Conservation (phyloP, 345 rosid genomes). For the Barbarea vulgaris region DNA sequence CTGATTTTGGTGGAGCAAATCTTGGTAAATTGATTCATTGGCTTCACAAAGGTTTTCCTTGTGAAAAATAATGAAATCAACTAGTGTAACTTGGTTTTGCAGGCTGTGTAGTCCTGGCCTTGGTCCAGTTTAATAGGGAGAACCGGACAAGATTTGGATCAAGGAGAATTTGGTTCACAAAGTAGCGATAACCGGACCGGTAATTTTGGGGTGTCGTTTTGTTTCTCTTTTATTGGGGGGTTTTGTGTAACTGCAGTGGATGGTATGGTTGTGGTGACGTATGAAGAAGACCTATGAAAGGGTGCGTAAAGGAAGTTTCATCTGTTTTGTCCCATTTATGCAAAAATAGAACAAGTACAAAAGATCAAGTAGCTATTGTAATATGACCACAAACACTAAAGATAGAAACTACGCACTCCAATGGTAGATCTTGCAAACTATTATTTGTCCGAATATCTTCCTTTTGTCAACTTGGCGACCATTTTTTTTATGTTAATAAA, state of each 20-base stretch:
- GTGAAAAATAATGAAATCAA: not conserved
- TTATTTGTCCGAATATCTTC: not conserved
- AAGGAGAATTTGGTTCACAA: not conserved
- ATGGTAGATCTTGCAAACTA: not conserved
- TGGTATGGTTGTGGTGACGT: not conserved
- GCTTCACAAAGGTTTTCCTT: not conserved
- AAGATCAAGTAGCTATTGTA: not conserved
- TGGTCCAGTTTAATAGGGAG: not conserved
- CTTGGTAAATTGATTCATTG: conserved; percentile 9
- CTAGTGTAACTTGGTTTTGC: conserved; percentile 10
- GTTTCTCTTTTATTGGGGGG: not conserved
- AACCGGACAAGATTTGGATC: not conserved
- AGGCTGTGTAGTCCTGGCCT: conserved; percentile 5
- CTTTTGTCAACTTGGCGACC: not conserved
- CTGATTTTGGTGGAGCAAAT: not conserved
- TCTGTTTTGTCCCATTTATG: not conserved
- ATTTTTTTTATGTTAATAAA: not conserved
- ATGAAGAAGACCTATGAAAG: not conserved
- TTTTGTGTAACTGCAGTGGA: not conserved
- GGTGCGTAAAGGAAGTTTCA: conserved; percentile 1
- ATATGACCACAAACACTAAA: not conserved
- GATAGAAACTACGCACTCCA: not conserved
- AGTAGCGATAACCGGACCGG: not conserved
- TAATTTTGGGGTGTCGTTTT: conserved; percentile 17
- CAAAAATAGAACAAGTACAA: conserved; percentile 10